These are phyloP conservation scores for Xylaria multiplex DNA, from an alignment of 2,329 filamentous ascomycete species.

Conservation along the genomic window DNA sequence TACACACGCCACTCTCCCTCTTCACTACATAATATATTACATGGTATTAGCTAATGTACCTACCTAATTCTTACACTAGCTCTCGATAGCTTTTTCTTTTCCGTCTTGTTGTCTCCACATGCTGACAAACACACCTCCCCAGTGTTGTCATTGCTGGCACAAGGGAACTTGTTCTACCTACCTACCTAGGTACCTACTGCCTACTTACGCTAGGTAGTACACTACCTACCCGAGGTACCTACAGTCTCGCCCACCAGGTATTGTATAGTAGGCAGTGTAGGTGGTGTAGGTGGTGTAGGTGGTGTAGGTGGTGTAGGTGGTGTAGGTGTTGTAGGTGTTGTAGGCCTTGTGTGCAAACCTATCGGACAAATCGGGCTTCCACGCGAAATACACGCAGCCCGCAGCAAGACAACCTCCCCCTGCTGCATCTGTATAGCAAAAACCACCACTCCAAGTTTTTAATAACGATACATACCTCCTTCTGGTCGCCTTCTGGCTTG, in stretches of 20 bases:
- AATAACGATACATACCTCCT: neutral
- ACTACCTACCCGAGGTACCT: no score
- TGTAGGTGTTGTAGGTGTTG: neutral
- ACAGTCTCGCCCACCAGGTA: no score
- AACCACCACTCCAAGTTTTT: constrained; percentile 16
- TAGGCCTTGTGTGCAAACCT: neutral
- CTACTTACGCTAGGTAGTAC: no score
- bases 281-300: neutral
- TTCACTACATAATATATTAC: constrained; percentile 1
- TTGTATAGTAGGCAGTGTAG: neutral
- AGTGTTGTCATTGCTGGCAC: constrained; percentile 24
- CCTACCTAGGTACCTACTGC: no score
- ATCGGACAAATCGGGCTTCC: constrained; percentile 31
- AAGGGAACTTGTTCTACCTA: neutral
- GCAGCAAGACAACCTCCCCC: constrained; percentile 21
- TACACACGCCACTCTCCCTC: no score
- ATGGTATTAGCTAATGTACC: constrained; percentile 8
- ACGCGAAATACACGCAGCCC: constrained; percentile 34
- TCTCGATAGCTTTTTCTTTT: constrained; percentile 19
- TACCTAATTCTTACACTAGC: neutral
- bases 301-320: neutral
- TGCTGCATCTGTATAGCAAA: constrained; percentile 27
- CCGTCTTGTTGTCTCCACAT: constrained; percentile 20
- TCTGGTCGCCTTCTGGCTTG: neutral
- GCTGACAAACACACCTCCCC: constrained; percentile 35